Conservation (phyloP, 148 eudicot species). For the Heliosperma pusillum region DNA sequence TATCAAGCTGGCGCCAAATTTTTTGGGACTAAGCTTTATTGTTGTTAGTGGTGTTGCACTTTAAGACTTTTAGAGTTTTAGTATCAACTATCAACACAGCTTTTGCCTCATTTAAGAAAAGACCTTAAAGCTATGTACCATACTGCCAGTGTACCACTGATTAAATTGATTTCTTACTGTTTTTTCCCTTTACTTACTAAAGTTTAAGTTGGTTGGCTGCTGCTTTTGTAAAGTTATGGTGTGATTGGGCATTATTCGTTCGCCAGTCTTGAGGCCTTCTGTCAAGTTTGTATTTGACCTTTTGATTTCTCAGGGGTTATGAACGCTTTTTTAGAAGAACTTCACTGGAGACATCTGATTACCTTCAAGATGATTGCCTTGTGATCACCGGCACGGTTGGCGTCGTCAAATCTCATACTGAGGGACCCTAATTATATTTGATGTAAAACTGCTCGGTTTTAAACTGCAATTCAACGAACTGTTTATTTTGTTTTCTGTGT, state of each 20-base stretch:
- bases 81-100: too few species aligned
- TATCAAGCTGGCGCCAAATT: too few species aligned
- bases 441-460: too few species aligned
- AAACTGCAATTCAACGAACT: too few species aligned
- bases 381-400: slow-evolving; percentile 43
- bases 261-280: background rate
- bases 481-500: too few species aligned
- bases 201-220: background rate
- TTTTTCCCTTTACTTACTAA: too few species aligned
- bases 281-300: slow-evolving; percentile 1
- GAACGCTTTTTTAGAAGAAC: slow-evolving; percentile 45
- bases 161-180: too few species aligned
- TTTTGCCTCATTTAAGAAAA: too few species aligned
- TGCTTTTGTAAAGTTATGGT: background rate
- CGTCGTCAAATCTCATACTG: slow-evolving; percentile 40
- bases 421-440: slow-evolving; percentile 39
- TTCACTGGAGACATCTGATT: slow-evolving; percentile 44
- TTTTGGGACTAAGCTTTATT: too few species aligned
- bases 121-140: background rate
- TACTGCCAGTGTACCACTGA: too few species aligned
- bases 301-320: slow-evolving; percentile 39
- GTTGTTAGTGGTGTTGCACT: too few species aligned
- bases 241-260: background rate
- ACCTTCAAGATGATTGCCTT: slow-evolving; percentile 51
- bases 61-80: too few species aligned